Conservation (phyloP, 208 protist genomes). For the Trypanosoma cruzi region DNA sequence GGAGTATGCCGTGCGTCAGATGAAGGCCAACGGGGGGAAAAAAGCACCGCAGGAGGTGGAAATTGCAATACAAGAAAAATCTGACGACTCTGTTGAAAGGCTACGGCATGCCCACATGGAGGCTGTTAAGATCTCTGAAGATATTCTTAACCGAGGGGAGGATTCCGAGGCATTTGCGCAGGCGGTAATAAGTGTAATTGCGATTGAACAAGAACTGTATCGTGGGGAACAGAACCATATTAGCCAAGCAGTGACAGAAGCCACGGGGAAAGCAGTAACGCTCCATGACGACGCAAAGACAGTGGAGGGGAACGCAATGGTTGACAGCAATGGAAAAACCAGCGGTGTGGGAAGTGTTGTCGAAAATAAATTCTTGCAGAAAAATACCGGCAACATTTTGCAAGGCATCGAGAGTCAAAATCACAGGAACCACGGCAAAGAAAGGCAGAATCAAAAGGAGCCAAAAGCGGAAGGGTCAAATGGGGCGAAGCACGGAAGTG, state of each 20-base stretch:
- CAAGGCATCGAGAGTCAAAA: not conserved
- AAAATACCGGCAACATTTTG: not conserved
- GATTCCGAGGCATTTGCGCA: slow-evolving; percentile 34
- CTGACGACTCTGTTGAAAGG: not conserved
- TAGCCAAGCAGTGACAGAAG: not conserved
- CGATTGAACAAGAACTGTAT: slow-evolving; percentile 35
- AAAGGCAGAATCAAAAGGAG: not conserved
- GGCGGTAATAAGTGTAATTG: slow-evolving; percentile 34
- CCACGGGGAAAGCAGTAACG: not conserved
- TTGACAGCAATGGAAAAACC: not conserved
- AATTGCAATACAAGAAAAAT: not conserved
- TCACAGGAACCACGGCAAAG: not conserved
- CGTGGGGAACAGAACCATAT: slow-evolving; percentile 34
- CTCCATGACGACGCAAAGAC: not conserved
- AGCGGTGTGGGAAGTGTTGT: not conserved
- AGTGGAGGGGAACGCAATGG: not conserved
- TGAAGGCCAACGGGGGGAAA: not conserved
- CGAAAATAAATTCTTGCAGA: not conserved
- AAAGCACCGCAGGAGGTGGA: not conserved
- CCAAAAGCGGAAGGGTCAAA: not conserved
- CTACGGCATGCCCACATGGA: not conserved
- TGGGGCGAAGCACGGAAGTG: not conserved
- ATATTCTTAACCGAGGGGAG: slow-evolving; percentile 5
- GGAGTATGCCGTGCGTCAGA: not conserved
- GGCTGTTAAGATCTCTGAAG: slow-evolving; percentile 10